Evolutionary conservation across 345 rosid species (phyloP), one percentile per base, ranked within the genome.

Genomic region (Schrenkiella parvula): DNA sequence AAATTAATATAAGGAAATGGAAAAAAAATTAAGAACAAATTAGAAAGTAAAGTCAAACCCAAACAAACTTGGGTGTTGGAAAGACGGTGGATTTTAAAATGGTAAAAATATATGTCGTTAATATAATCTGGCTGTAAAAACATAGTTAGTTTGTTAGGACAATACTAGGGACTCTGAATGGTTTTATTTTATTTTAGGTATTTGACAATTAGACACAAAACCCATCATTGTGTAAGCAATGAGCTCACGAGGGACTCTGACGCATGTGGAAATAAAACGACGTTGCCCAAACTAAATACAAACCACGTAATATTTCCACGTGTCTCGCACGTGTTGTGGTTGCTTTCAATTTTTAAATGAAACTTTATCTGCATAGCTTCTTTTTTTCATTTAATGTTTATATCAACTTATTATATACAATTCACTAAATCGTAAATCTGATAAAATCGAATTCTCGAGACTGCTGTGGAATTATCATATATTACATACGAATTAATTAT

Each of bases 211-310:
- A 71, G 50, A 60, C 23, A 60, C 39, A 70, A 47, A 47, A 47
- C 59, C 66, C 37, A 26, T 12, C 6, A 47, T 52, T 62, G 13
- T 26, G 72, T 73, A 66, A 73, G 78, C 72, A 57, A 50, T 73
- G 78, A 64, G 50, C 35, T 73, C 77, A 64, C 64, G 12, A 18
- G 8, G 12, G 66, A 46, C 51, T 6, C 50, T 19, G 66, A 66
- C 66, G 34, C 66, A 56, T 65, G 57, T 63, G 25, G 23, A 4
- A 32, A 63, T 52, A 50, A 10, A 18, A 48, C 18, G 34, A 61
- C 25, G 35, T 31, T 46, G 4, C 46, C 42, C 32, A 37, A 29
- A 43, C 46, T 22, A 23, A 43, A 14, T 5, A 32, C 47, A 18
- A 31, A 39, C 10, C 25, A 23, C 10, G 28, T 60, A 26, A n/a